These are phyloP conservation scores for Curvularia spicifera DNA, from an alignment of 2,329 filamentous ascomycete species.

Conservation along the genomic window DNA sequence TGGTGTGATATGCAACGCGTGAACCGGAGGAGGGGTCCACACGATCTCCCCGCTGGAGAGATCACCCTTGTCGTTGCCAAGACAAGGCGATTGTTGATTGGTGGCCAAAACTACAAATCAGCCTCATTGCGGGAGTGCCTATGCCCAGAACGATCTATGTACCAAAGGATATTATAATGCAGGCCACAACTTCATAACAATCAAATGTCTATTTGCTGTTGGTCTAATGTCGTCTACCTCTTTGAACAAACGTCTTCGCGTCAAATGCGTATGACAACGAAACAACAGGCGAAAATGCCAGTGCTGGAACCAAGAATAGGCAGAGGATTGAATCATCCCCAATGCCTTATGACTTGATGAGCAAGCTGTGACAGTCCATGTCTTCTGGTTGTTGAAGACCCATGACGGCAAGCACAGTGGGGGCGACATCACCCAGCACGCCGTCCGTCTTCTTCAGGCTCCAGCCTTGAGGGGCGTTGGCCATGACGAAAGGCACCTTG, in stretches of 20 bases:
- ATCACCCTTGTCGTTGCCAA: conserved; percentile 13
- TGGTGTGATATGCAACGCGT: conserved; percentile 1
- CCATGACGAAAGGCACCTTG: conserved; percentile 98
- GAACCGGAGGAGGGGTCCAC: conserved; percentile 17
- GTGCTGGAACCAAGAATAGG: not conserved
- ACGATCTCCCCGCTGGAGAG: conserved; percentile 13
- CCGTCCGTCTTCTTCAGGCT: conserved; percentile 82
- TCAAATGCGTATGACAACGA: not conserved
- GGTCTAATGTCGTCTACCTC: conserved; percentile 1
- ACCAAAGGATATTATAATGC: not conserved
- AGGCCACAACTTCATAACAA: not conserved
- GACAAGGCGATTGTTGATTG: not conserved
- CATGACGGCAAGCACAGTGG: conserved; percentile 91
- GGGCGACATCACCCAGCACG: conserved; percentile 96
- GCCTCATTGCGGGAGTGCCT: not conserved
- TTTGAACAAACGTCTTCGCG: not conserved
- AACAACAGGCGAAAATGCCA: conserved; percentile 1
- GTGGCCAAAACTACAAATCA: not conserved
- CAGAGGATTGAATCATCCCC: not conserved
- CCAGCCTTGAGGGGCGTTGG: conserved; percentile 91
- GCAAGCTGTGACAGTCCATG: conserved; percentile 86
- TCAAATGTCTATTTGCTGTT: conserved; percentile 5
- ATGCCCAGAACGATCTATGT: not conserved
- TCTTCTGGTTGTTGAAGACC: conserved; percentile 87
- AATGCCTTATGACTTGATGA: conserved; percentile 69